Conservation (phyloP, 148 eudicot genomes). For the Amaranthus cruentus region DNA sequence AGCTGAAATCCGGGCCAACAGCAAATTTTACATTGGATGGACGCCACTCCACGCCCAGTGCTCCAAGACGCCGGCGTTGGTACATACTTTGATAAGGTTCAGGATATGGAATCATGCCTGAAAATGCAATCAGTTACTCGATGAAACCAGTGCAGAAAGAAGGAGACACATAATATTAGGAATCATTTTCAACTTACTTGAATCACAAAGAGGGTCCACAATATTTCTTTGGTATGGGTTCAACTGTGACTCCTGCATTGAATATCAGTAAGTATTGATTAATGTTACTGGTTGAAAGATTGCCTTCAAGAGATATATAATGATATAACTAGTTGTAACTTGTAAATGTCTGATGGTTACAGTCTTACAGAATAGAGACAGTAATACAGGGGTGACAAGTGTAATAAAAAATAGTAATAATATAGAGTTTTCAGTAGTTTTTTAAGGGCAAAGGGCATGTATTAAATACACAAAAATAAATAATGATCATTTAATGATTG, state of each 20-base stretch:
- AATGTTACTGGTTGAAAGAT: not conserved
- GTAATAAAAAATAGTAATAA: not conserved
- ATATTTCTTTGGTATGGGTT: constrained; percentile 67
- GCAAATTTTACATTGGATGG: constrained; percentile 67
- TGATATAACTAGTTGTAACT: not conserved
- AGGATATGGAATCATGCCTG: constrained; percentile 92
- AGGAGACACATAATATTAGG: not conserved
- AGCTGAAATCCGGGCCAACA: constrained; percentile 67
- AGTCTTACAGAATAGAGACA: not conserved
- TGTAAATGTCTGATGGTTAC: not conserved
- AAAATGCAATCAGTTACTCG: constrained; percentile 8
- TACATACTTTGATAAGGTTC: constrained; percentile 93
- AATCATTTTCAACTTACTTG: constrained; percentile 50
- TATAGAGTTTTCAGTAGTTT: not conserved
- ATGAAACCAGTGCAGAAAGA: not conserved
- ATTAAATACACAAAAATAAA: not conserved
- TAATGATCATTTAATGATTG: not conserved
- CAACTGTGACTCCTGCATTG: constrained; percentile 89
- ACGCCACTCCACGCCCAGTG: constrained; percentile 81
- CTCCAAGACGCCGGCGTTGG: constrained; percentile 82
- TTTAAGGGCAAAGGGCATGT: not conserved
- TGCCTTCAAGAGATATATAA: not conserved
- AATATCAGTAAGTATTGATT: constrained; percentile 2
- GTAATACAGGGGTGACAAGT: not conserved
- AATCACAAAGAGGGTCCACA: constrained; percentile 86